Conservation (phyloP, 495 filamentous ascomycete genomes). For the Letharia lupina region DNA sequence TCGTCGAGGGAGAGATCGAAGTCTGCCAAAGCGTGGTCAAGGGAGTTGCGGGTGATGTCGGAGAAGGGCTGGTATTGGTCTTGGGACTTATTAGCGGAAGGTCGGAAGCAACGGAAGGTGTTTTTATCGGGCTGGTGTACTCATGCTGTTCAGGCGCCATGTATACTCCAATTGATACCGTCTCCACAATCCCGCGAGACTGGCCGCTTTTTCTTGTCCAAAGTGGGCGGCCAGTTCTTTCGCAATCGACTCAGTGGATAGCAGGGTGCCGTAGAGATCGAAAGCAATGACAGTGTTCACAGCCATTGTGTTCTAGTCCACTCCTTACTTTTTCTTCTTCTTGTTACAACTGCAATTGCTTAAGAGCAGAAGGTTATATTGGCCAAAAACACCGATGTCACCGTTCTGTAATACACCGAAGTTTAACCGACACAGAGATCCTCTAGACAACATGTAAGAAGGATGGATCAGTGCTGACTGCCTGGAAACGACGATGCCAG, state of each 20-base stretch:
- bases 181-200: constrained; percentile 50
- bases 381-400: background rate
- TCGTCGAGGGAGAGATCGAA: constrained; percentile 37
- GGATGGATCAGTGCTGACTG: too few species aligned
- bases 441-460: too few species aligned
- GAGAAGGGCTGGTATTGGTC: constrained; percentile 44
- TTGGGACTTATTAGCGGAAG: background rate
- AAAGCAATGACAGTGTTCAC: constrained; percentile 53
- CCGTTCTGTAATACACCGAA: background rate
- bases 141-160: constrained; percentile 75
- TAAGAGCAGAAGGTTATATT: too few species aligned
- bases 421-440: background rate
- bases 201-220: constrained; percentile 45
- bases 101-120: background rate
- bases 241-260: constrained; percentile 61
- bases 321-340: too few species aligned
- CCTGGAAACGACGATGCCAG: too few species aligned
- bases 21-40: constrained; percentile 56
- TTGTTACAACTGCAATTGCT: background rate
- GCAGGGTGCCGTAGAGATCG: constrained; percentile 66
- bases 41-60: constrained; percentile 53
- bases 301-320: background rate
- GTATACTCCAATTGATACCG: constrained; percentile 73
- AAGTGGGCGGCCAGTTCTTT: constrained; percentile 43
- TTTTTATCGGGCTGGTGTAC: constrained; percentile 31